Base-by-base conservation (phyloP, 2,329 filamentous ascomycete genomes). In the Mariannaea sp. region DNA sequence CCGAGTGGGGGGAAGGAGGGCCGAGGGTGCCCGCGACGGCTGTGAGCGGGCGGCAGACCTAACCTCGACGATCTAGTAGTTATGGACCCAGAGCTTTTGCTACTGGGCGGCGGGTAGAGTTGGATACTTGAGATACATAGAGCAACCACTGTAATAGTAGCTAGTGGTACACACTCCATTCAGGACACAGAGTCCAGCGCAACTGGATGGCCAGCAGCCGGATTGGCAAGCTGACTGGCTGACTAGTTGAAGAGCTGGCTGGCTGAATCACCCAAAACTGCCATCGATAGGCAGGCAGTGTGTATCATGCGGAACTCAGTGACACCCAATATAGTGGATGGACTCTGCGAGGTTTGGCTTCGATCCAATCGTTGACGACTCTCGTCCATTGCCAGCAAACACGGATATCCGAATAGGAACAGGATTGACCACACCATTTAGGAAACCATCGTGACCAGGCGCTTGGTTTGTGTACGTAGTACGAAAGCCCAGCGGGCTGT, bases 361-460 rank as follows among this genome's bases (percentile, higher is more conserved):
- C 8, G 8, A 8, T 24, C 22, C 22, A 24, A 24, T 24, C 22
- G 8, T 8, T 24, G 22, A 24, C 8, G 22, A 24, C 22, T 24
- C 22, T 8, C 8, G 22, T 8, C 8, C 5, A 24, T 24, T 8
- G 8, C 22, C 22, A 24, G 22, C 22, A 5, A 24, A 24, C 5
- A 5, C 22, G n/a, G n/a, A n/a, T n/a, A n/a, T n/a, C n/a, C n/a
- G n/a, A n/a, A n/a, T n/a, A n/a, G n/a, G n/a, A n/a, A n/a, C n/a
- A n/a, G n/a, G n/a, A n/a, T n/a, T n/a, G n/a, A n/a, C n/a, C n/a
- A n/a, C n/a, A n/a, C n/a, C n/a, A n/a, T n/a, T n/a, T n/a, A n/a
- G n/a, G 43, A 35, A 57, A 60, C 57, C 55, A 50, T 53, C 47
- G 56, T 53, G 42, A 32, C 19, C 48, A 49, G 43, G 42, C 49